Percentiles rank a stretch among this genome's conserved stretches.
Evolutionary conservation across 2,329 filamentous ascomycete species (phyloP).

Genomic region (Ceratocystis cubensis): DNA sequence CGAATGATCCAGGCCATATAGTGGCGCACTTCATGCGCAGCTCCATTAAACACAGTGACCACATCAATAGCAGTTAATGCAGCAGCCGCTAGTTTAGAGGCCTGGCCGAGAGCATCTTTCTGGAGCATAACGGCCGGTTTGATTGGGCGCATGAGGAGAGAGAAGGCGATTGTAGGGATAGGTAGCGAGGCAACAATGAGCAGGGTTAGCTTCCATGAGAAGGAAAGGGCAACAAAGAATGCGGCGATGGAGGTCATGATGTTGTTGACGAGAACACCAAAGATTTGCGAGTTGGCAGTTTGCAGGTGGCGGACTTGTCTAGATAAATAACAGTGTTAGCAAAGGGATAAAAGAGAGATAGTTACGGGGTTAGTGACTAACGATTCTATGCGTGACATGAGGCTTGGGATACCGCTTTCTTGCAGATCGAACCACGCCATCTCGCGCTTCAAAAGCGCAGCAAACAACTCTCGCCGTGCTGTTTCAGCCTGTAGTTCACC

Average conservation of each 20-base stretch:
- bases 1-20: conserved; percentile 47
- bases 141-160: conserved; percentile 47
- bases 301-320: conserved; percentile 79
- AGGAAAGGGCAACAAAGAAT: conserved; percentile 59
- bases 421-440: conserved; percentile 72
- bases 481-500: conserved; percentile 66
- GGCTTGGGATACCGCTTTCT: conserved; percentile 56
- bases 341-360: background rate
- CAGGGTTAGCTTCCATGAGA: conserved; percentile 73
- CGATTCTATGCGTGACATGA: conserved; percentile 62
- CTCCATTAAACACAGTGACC: conserved; percentile 75
- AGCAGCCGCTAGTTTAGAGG: conserved; percentile 58
- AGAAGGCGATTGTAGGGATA: conserved; percentile 48
- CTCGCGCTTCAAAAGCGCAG: conserved; percentile 55
- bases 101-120: conserved; percentile 51
- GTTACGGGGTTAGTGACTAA: conserved; percentile 31
- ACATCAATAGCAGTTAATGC: conserved; percentile 65
- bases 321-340: background rate
- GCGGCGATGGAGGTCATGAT: conserved; percentile 52
- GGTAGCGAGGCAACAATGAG: conserved; percentile 65
- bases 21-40: conserved; percentile 53
- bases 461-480: conserved; percentile 53
- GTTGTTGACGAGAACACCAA: conserved; percentile 58
- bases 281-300: conserved; percentile 61
- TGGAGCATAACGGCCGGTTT: conserved; percentile 57